Percentiles rank a stretch among this genome's conserved stretches.
Conservation (phyloP, 768 basidiomycete genomes). For the Roridomyces roridus region DNA sequence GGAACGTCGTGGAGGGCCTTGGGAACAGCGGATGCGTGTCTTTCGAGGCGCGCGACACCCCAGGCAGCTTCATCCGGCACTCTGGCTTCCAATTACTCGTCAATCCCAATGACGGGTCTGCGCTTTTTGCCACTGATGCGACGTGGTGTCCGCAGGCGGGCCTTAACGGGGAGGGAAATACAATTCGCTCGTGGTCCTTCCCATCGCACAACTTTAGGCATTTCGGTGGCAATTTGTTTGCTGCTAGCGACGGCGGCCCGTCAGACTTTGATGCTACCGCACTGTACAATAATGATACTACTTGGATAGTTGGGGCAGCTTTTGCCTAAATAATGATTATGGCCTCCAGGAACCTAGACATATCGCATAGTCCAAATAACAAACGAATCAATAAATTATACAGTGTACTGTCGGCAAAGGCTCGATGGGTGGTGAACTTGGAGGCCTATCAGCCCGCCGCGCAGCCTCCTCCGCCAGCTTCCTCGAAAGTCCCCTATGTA, state of each 20-base stretch:
- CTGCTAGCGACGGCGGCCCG: background rate
- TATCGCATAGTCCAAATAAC: too few species aligned
- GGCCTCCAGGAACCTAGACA: too few species aligned
- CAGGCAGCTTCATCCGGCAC: constrained; percentile 2
- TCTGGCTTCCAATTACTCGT: background rate
- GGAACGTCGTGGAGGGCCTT: background rate
- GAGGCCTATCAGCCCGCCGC: too few species aligned
- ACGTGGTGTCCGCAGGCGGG: constrained; percentile 1
- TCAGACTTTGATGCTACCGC: background rate
- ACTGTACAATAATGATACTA: background rate
- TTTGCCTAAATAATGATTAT: constrained; percentile 14
- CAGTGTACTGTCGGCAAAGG: too few species aligned
- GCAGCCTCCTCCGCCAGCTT: too few species aligned
- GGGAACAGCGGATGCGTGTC: constrained; percentile 7
- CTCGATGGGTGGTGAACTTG: too few species aligned
- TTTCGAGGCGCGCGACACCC: background rate
- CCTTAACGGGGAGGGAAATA: background rate
- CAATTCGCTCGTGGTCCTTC: background rate
- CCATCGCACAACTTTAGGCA: background rate
- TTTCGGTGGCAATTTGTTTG: background rate
- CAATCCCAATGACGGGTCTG: background rate
- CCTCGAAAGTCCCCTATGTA: too few species aligned
- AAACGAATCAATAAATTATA: too few species aligned
- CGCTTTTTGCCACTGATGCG: background rate
- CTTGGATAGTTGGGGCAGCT: background rate